Evolutionary conservation across 495 filamentous ascomycete genomes (phyloP), one percentile per base, ranked within the genome.

Genomic region (Neurospora sp.): DNA sequence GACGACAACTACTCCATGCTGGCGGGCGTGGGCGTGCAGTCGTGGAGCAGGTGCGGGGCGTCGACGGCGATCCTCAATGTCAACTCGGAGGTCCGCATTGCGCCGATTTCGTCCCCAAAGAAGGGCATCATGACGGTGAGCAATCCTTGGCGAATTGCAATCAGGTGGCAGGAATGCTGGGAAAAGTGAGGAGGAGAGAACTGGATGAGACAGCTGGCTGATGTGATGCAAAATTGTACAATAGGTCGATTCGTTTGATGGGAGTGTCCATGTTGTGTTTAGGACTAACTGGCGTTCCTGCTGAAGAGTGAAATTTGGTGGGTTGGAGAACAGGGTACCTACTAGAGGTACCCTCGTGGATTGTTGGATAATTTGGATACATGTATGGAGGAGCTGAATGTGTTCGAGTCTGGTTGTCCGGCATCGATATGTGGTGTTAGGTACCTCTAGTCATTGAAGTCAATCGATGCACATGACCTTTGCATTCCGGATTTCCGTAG

Each of bases 11-110:
- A 82, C 73, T 75, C 74, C 75, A 74, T 81, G 72, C 71, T 79
- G 3, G 76, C 80, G 18, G 78, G 78, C 69, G 78, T 81, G 72
- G 77, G 78, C 48, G 48, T 82, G 73, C 76, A 79, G 74, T 75
- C 72, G 48, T 82, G 75, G 72, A 78, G 78, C 54, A 71, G 72
- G 38, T 83, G 82, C 76, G 81, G 81, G 42, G 54, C 31, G 46
- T 71, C 72, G 37, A 76, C 78, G 3, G 78, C 80, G 42, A 77
- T 82, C 69, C 73, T 81, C 73, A 83, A 83, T 73, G 78, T 83
- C 72, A 80, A 83, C 77, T 81, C 81, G 41, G 75, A 81, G 69
- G 77, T 81, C 70, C 75, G 78, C 71, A 79, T 83, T 72, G 78
- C 73, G 27, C 74, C 77, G 40, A 75, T 79, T n/a, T 76, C 70